These are phyloP conservation scores for Yamadazyma sp. DNA, from an alignment of 805 yeast genomes.

Conservation along the genomic window DNA sequence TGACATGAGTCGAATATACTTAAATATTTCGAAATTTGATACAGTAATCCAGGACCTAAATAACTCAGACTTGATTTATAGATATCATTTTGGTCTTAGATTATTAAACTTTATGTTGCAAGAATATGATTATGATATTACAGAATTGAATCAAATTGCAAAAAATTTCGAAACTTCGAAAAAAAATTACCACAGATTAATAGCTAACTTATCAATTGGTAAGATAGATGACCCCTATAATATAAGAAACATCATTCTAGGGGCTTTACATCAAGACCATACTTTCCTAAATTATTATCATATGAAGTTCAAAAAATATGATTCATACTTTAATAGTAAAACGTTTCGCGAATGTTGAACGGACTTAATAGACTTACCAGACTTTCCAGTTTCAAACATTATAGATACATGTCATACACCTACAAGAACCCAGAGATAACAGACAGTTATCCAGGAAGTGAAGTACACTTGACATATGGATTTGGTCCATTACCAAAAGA, in stretches of 20 bases:
- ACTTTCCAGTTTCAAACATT: too few species aligned
- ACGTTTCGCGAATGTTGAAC: too few species aligned
- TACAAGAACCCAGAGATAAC: slow-evolving; percentile 8
- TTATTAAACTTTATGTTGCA: slow-evolving; percentile 7
- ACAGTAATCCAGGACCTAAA: not conserved
- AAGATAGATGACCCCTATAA: not conserved
- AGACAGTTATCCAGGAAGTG: slow-evolving; percentile 15
- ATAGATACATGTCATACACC: slow-evolving; percentile 3
- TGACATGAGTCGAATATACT: not conserved
- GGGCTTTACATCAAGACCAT: slow-evolving; percentile 6
- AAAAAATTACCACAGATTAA: slow-evolving; percentile 9
- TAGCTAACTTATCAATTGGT: slow-evolving; percentile 4
- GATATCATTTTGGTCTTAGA: slow-evolving; percentile 7
- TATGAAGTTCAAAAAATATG: too few species aligned
- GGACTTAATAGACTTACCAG: too few species aligned
- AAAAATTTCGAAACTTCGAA: not conserved
- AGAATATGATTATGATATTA: slow-evolving; percentile 4
- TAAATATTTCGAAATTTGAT: not conserved
- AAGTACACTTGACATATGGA: slow-evolving; percentile 27
- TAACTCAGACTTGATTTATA: not conserved
- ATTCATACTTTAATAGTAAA: too few species aligned
- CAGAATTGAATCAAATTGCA: not conserved
- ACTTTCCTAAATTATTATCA: slow-evolving; percentile 7
- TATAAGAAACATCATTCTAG: slow-evolving; percentile 1
- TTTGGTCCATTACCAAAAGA: slow-evolving; percentile 31